Base-by-base conservation (phyloP, 345 rosid genomes). In the Hirschfeldia incana region DNA sequence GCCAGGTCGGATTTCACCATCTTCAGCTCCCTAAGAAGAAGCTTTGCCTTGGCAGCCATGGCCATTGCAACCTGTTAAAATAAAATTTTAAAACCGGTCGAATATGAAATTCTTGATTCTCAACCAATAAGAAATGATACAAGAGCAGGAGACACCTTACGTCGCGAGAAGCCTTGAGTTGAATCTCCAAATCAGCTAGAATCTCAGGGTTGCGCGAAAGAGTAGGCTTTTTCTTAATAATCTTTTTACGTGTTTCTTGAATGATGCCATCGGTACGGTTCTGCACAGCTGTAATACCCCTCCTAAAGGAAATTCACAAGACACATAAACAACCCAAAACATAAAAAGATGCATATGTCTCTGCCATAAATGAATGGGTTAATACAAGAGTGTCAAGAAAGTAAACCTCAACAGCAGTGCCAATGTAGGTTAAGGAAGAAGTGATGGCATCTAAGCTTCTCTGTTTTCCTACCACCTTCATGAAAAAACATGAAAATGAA, bases 111-210 rank as follows among this genome's bases (percentile, higher is more conserved):
- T 17, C 16, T 1, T 39, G 34, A 16, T 12, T 28, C 11, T n/a
- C 6, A 44, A 44, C 53, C 15, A 12, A 44, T 44, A n/a, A 29
- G 0, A 63, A 70, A 76, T 81, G 80, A 81, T 76, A 84, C 85
- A 86, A 21, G 85, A 87, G 94, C 81, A 77, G 97, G 88, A 21
- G 21, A 3, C 94, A 91, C 95, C 98, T 94, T 92, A 94, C 98
- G 86, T 94, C 98, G 83, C 97, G 98, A 84, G 98, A 94, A 77
- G 98, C 98, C 89, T 94, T 94, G 72, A 92, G 87, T 81, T 94
- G 99, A 85, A 90, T 89, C 65, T 91, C 99, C 69, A 84, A 92
- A 78, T 94, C 97, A 16, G 85, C 74, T 85, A 87, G 90, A 71
- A 67, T 66, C 27, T 77, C 84, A 11, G 82, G 86, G 74, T 83